Evolutionary conservation across 1,284 basidiomycete genomes (phyloP).

Genomic region (Ceratobasidium sp.): DNA sequence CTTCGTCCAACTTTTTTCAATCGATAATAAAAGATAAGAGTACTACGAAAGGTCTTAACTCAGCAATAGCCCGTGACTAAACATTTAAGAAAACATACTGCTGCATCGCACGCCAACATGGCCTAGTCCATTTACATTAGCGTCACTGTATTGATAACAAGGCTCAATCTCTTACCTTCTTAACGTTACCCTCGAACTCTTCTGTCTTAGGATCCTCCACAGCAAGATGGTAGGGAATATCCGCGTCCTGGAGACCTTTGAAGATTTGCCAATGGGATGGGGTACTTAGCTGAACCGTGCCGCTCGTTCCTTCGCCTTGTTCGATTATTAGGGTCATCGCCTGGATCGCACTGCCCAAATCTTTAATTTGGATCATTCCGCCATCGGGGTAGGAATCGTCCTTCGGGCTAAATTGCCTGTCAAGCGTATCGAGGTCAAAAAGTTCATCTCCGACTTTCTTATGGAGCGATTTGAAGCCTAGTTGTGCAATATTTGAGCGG

Average conservation of each 20-base stretch:
- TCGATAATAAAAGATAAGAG: slow-evolving; percentile 35
- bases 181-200: slow-evolving; percentile 4
- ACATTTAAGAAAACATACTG: slow-evolving; percentile 19
- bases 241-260: slow-evolving; percentile 10
- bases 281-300: neutral
- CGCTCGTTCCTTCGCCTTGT: slow-evolving; percentile 42
- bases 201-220: slow-evolving; percentile 15
- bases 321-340: slow-evolving; percentile 41
- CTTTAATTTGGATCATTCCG: slow-evolving; percentile 23
- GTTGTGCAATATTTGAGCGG: too few relatives aligned
- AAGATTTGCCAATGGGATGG: slow-evolving; percentile 36
- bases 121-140: neutral
- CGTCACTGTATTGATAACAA: too few relatives aligned
- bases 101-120: slow-evolving; percentile 44
- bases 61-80: neutral
- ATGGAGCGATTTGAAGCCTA: neutral
- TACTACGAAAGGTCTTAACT: slow-evolving; percentile 16
- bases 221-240: slow-evolving; percentile 1
- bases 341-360: neutral
- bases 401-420: slow-evolving; percentile 4
- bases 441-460: neutral
- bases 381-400: slow-evolving; percentile 23
- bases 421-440: neutral
- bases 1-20: slow-evolving; percentile 23
- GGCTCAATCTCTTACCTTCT: slow-evolving; percentile 12